Percentiles rank a stretch among this genome's conserved stretches.
Conservation (phyloP, 495 filamentous ascomycete species). For the Clavariopsis aquatica region DNA sequence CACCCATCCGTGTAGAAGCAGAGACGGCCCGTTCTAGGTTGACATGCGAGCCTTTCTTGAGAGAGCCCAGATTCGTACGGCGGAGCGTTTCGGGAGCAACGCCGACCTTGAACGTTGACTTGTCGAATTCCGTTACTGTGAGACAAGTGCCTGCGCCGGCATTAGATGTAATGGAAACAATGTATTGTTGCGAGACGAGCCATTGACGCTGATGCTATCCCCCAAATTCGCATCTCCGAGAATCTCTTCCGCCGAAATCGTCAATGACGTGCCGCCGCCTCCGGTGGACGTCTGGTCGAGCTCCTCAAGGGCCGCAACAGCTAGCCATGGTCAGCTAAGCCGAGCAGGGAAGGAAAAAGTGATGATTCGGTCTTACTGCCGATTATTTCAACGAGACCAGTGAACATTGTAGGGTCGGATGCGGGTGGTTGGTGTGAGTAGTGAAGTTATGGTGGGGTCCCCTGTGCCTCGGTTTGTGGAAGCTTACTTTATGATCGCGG, state of each 20-base stretch:
- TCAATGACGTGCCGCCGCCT: constrained; percentile 82
- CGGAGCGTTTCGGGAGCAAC: constrained; percentile 95
- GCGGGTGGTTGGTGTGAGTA: constrained; percentile 11
- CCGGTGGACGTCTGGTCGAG: constrained; percentile 69
- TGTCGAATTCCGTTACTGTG: constrained; percentile 80
- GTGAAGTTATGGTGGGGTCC: not conserved
- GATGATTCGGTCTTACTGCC: constrained; percentile 66
- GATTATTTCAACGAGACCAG: constrained; percentile 91
- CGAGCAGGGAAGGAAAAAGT: constrained; percentile 18
- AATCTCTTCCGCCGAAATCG: constrained; percentile 76
- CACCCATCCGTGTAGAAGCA: constrained; percentile 85
- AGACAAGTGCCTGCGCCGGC: constrained; percentile 67
- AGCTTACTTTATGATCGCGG: constrained; percentile 6
- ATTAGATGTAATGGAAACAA: constrained; percentile 32
- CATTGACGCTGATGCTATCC: constrained; percentile 92
- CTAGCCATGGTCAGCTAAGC: constrained; percentile 54
- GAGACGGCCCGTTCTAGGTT: constrained; percentile 94
- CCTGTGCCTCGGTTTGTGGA: constrained; percentile 28
- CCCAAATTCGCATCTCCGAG: constrained; percentile 81
- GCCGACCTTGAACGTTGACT: constrained; percentile 80
- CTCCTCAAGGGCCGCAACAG: constrained; percentile 76
- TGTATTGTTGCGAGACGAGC: constrained; percentile 75
- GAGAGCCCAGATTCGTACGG: constrained; percentile 83
- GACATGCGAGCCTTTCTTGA: constrained; percentile 60
- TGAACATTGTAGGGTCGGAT: constrained; percentile 82